Percentiles rank a stretch among this genome's conserved stretches.
Conservation (phyloP, 257 asterid genomes). For the Nicotiana knightiana region DNA sequence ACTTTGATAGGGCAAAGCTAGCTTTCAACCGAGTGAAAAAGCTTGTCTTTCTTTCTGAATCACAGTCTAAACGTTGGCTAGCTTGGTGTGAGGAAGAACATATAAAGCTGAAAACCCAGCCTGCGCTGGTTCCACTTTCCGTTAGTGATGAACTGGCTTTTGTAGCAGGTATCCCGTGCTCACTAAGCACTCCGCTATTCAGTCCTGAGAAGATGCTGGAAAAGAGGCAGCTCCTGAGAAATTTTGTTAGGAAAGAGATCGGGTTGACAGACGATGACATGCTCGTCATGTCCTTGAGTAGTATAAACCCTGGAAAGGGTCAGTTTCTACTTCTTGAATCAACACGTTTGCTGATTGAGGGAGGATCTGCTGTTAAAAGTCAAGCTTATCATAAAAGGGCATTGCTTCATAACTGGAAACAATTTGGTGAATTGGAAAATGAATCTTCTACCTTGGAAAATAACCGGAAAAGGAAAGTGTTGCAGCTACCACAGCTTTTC, state of each 20-base stretch:
- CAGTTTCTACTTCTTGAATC: conserved; percentile 84
- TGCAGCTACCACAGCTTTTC: conserved; percentile 13
- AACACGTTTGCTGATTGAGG: conserved; percentile 46
- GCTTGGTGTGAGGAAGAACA: conserved; percentile 90
- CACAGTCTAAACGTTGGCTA: conserved; percentile 84
- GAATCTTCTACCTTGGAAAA: conserved; percentile 12
- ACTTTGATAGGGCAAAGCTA: conserved; percentile 78
- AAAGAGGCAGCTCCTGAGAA: conserved; percentile 54
- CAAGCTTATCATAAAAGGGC: conserved; percentile 52
- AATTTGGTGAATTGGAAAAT: conserved; percentile 16
- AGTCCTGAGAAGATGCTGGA: conserved; percentile 71
- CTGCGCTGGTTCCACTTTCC: conserved; percentile 76
- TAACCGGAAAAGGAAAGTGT: conserved; percentile 9
- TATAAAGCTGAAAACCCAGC: conserved; percentile 63
- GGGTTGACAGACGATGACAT: conserved; percentile 74
- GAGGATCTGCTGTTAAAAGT: conserved; percentile 23
- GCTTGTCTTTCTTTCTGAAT: conserved; percentile 75
- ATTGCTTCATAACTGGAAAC: conserved; percentile 37
- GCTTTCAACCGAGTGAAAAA: conserved; percentile 75
- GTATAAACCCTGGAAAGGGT: conserved; percentile 97
- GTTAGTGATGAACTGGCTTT: conserved; percentile 93
- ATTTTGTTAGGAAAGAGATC: conserved; percentile 73
- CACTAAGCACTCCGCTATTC: conserved; percentile 70
- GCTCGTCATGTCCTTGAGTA: conserved; percentile 71
- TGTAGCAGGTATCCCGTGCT: conserved; percentile 76